Percentiles rank a stretch among this genome's conserved stretches.
These are phyloP conservation scores for Arthrocladium fulminans DNA, from an alignment of 2,329 filamentous ascomycete species.

Conservation along the genomic window DNA sequence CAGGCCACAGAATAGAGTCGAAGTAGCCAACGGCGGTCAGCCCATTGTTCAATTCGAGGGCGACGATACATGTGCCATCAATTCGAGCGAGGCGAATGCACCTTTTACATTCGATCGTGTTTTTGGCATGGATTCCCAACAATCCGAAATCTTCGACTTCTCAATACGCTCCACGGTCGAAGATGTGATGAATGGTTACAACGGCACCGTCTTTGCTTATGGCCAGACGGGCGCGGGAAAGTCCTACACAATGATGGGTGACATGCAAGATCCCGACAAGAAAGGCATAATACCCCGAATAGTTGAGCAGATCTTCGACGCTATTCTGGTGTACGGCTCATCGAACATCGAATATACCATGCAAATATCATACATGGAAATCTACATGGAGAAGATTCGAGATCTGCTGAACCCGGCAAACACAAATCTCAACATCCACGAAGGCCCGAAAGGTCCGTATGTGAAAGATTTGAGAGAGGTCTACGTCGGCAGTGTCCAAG, in stretches of 20 bases:
- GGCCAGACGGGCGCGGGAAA: slow-evolving; percentile 97
- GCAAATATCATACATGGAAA: slow-evolving; percentile 97
- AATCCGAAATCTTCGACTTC: slow-evolving; percentile 94
- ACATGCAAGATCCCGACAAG: slow-evolving; percentile 79
- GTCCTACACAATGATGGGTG: slow-evolving; percentile 98
- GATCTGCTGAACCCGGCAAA: slow-evolving; percentile 88
- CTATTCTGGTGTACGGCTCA: slow-evolving; percentile 74
- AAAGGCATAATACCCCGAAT: slow-evolving; percentile 96
- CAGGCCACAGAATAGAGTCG: slow-evolving; percentile 90
- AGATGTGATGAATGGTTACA: slow-evolving; percentile 98
- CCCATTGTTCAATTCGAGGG: slow-evolving; percentile 83
- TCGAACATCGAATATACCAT: slow-evolving; percentile 98
- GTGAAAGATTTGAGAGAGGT: slow-evolving; percentile 92
- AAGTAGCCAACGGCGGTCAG: slow-evolving; percentile 81
- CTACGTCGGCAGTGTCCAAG: slow-evolving; percentile 88
- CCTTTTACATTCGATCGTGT: slow-evolving; percentile 96
- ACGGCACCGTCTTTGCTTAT: slow-evolving; percentile 97
- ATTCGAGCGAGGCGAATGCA: slow-evolving; percentile 76
- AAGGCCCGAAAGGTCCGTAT: slow-evolving; percentile 94
- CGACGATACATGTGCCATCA: slow-evolving; percentile 65
- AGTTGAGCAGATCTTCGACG: slow-evolving; percentile 93
- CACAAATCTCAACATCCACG: slow-evolving; percentile 94
- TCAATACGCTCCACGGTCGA: slow-evolving; percentile 93
- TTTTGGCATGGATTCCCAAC: slow-evolving; percentile 85
- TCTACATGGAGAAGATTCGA: slow-evolving; percentile 98